Base-by-base conservation (phyloP, 352 stramenopile species). In the Phytophthora idaei region DNA sequence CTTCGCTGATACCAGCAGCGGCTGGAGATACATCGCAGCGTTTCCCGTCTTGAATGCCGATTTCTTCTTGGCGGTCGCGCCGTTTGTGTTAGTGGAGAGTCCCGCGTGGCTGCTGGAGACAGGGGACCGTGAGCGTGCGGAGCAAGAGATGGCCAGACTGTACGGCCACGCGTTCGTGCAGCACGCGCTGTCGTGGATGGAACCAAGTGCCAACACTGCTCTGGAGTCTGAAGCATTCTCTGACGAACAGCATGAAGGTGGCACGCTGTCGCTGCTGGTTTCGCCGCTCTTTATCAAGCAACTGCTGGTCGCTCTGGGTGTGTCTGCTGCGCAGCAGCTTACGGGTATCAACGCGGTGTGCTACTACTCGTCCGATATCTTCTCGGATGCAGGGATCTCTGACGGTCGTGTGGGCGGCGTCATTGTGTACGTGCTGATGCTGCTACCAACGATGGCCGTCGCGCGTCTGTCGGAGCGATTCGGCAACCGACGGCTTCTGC, bases 321-420 rank as follows among this genome's bases (percentile, higher is more conserved):
- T 89, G 17, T 70, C 73, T 8, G 60, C 59, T 44, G 71, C 72
- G 9, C 80, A 88, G 39, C 80, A 90, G 45, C 69, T 90, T 42
- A 83, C 81, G 0, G 83, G 83, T 12, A 85, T 92, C 50, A 89
- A 89, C 59, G 77, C 74, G 14, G 74, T 89, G 27, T 89, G 85
- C 64, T 80, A 84, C 60, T 90, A 90, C 63, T 89, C 80, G 46
- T 85, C 76, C 32, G 66, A 77, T 6, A 77, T 90, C 34, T 89
- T 90, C 52, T 77, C 69, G 31, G 60, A 79, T 49, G 80, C 78
- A 9, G 82, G 82, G 0, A 67, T 90, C 27, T 54, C 57, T 0
- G 81, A 90, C 50, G 71, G 68, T 27, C 82, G 82, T 25, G 27
- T 89, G 6, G 78, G 76, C 11, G 81, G 64, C n/a, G 34, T 73